Evolutionary conservation across 2,329 filamentous ascomycete species (phyloP), one percentile per base, ranked within the genome.

Genomic region (Zymoseptoria pseudotritici): DNA sequence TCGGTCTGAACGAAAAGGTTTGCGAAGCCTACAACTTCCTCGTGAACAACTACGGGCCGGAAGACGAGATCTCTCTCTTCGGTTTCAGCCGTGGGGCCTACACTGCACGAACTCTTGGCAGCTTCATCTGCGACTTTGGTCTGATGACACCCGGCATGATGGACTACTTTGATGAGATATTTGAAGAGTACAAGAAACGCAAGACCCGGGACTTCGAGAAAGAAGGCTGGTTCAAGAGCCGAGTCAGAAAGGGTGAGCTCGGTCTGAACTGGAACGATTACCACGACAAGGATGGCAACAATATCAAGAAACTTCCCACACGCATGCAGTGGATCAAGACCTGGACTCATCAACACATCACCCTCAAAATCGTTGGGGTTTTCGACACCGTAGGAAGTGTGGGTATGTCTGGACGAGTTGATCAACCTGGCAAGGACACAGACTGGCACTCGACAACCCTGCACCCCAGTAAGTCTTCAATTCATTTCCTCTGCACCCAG

Each of bases 351-450:
- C 24, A 67, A 20, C 65, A 69, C 29, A 60, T 68, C 51, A 64
- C 61, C 2, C 75, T 78, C 64, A 75, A 75, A 58, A 73, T 70
- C 6, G 74, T 78, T 22, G 77, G 73, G 1, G 76, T 79, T 2
- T 80, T 77, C 72, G 78, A 80, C 56, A 80, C 78, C 1, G 78
- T 80, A 9, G 72, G 72, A 31, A 63, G 63, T 10, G 52, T 70
- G 3, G 68, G 68, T 10, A 62, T 70, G 46, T 59, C 57, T 21
- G 61, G 63, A 2, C 56, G 57, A 17, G 55, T 63, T 1, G 53
- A 46, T 1, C 63, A 65, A 24, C 63, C 63, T 3, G 63, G 63
- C 9, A 55, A 60, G 51, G 61, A 63, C 29, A 24, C 56, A 1
- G 59, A 60, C 17, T 65, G 59, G 59, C 61, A 58, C 58, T 64